These are phyloP conservation scores for Paraphoma sp. DNA, from an alignment of 2,329 filamentous ascomycete genomes.

Conservation along the genomic window DNA sequence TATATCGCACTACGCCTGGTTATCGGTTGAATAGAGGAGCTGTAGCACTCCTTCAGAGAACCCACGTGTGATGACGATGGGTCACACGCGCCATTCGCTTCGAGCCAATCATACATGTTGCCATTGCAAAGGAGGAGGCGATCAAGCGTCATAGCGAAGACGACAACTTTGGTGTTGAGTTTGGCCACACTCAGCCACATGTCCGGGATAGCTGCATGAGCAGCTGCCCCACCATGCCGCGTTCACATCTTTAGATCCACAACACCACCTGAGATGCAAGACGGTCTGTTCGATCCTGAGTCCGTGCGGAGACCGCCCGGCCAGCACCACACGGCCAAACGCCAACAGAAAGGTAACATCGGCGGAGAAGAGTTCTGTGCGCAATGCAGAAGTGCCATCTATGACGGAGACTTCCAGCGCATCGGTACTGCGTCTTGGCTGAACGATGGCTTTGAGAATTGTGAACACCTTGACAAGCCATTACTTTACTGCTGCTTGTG, in stretches of 20 bases:
- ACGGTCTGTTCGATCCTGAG: background rate
- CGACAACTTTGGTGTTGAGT: background rate
- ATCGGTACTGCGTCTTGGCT: conserved; percentile 1
- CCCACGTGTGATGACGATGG: too few species aligned
- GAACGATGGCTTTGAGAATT: conserved; percentile 4
- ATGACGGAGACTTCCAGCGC: conserved; percentile 5
- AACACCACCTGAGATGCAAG: background rate
- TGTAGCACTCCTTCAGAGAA: too few species aligned
- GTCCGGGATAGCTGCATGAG: background rate
- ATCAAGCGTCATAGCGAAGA: background rate
- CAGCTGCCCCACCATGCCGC: background rate
- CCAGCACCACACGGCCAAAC: background rate
- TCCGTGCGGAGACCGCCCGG: background rate
- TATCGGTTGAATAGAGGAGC: too few species aligned
- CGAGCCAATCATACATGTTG: too few species aligned
- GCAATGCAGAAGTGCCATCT: conserved; percentile 5
- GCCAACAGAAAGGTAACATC: background rate
- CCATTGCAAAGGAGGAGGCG: too few species aligned
- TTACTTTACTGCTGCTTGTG: conserved; percentile 5
- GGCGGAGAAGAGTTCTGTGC: conserved; percentile 5
- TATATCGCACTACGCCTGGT: too few species aligned
- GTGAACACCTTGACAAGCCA: conserved; percentile 2
- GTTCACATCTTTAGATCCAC: background rate
- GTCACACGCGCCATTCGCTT: too few species aligned
- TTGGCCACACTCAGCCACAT: background rate